phyloP scores from a whole-genome alignment of 2,329 filamentous ascomycete genomes.

The Botrytis porri region DNA sequence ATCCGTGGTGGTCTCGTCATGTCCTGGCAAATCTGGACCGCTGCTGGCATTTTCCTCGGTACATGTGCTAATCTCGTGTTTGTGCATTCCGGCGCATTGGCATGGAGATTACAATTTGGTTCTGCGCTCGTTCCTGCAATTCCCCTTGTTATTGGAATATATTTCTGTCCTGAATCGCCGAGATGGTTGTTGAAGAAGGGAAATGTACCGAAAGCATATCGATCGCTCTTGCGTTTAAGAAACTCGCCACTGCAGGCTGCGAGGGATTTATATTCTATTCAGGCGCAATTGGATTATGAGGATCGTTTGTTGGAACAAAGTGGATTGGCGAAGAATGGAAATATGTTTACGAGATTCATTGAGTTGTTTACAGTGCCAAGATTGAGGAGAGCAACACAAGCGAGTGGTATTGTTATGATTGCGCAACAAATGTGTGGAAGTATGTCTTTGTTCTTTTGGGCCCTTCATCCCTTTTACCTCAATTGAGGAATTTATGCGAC shows the following conservation, averaged over 20 bases:
- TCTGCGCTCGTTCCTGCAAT: constrained; percentile 65
- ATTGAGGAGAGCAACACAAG: constrained; percentile 68
- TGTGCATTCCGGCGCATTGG: constrained; percentile 54
- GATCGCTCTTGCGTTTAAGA: constrained; percentile 54
- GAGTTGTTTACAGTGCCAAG: constrained; percentile 69
- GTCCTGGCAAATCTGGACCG: constrained; percentile 51
- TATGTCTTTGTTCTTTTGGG: constrained; percentile 38
- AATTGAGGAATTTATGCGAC: neutral
- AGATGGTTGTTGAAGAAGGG: constrained; percentile 65
- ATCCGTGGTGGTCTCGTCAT: constrained; percentile 57
- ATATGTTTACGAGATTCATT: constrained; percentile 56
- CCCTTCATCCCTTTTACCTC: neutral
- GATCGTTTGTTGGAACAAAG: constrained; percentile 41
- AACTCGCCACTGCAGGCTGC: constrained; percentile 59
- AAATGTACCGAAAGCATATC: constrained; percentile 52
- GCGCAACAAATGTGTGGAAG: constrained; percentile 41
- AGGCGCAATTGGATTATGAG: constrained; percentile 50
- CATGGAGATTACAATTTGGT: constrained; percentile 63
- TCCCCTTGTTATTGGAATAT: constrained; percentile 55
- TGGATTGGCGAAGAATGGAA: constrained; percentile 35
- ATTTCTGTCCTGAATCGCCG: constrained; percentile 62
- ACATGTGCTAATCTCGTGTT: constrained; percentile 64
- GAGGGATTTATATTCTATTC: constrained; percentile 60
- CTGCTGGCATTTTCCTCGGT: constrained; percentile 65
- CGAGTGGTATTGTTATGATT: constrained; percentile 67